Evolutionary conservation across 768 basidiomycete genomes (phyloP).

Genomic region (Russula dissimulans): DNA sequence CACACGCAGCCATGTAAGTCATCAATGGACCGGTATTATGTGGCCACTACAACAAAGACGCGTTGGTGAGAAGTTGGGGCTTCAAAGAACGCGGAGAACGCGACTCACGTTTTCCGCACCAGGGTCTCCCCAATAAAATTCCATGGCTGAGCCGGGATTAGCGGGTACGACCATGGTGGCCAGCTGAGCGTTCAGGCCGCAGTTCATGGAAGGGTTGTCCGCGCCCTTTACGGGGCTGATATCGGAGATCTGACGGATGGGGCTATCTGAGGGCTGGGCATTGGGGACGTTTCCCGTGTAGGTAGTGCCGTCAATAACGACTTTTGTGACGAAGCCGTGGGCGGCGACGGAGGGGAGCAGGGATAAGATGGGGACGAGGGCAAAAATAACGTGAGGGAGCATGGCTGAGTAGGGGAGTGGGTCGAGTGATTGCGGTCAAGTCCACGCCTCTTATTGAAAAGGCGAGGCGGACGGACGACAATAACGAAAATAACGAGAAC

Average conservation of each 20-base stretch:
- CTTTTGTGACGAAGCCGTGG: slow-evolving; percentile 13
- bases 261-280: slow-evolving; percentile 7
- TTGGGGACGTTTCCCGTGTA: slow-evolving; percentile 16
- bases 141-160: slow-evolving; percentile 47
- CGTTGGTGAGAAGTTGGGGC: neutral
- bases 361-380: slow-evolving; percentile 21
- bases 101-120: slow-evolving; percentile 25
- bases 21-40: slow-evolving; percentile 62
- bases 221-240: slow-evolving; percentile 44
- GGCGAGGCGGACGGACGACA: neutral
- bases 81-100: neutral
- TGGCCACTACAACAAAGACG: slow-evolving; percentile 31
- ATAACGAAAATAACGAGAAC: no score
- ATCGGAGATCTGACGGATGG: slow-evolving; percentile 34
- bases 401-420: neutral
- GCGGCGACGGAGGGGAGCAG: slow-evolving; percentile 10
- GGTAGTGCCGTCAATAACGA: slow-evolving; percentile 15
- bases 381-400: neutral
- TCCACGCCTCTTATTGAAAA: neutral
- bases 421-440: neutral
- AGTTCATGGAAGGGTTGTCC: slow-evolving; percentile 43
- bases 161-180: slow-evolving; percentile 42
- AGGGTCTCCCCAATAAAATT: slow-evolving; percentile 45
- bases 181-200: slow-evolving; percentile 42
- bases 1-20: slow-evolving; percentile 66